Conservation (phyloP, 2,329 filamentous ascomycete species). For the Cercospora sp. region DNA sequence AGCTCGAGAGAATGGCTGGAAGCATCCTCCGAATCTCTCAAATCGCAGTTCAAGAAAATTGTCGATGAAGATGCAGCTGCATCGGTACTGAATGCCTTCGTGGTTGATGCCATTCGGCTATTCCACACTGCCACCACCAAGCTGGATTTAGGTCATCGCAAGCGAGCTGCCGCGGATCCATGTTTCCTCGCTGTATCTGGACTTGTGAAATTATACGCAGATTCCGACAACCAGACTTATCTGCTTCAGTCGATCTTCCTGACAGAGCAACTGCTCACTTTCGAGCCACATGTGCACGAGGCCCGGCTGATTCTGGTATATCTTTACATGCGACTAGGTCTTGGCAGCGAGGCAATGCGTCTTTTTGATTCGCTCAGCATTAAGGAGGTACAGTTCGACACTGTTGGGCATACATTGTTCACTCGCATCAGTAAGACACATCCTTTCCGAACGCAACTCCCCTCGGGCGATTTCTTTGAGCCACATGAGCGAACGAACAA, state of each 20-base stretch:
- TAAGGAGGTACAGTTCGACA: constrained; percentile 42
- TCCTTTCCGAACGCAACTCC: constrained; percentile 30
- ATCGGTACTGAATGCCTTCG: constrained; percentile 28
- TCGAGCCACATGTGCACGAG: constrained; percentile 36
- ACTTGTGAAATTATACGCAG: constrained; percentile 32
- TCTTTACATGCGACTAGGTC: constrained; percentile 38
- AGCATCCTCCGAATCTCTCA: constrained; percentile 28
- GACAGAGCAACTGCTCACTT: constrained; percentile 32
- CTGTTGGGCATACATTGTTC: constrained; percentile 38
- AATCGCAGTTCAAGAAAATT: constrained; percentile 28
- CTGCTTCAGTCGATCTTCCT: constrained; percentile 37
- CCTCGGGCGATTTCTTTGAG: constrained; percentile 28
- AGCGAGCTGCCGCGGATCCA: constrained; percentile 30
- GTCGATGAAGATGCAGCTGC: constrained; percentile 14
- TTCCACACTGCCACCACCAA: constrained; percentile 28
- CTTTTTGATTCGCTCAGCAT: constrained; percentile 37
- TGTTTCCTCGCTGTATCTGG: constrained; percentile 39
- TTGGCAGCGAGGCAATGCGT: constrained; percentile 36
- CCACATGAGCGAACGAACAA: constrained; percentile 33
- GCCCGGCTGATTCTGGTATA: constrained; percentile 39
- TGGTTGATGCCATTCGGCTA: constrained; percentile 30
- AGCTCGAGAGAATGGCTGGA: constrained; percentile 27
- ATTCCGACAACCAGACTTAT: constrained; percentile 21
- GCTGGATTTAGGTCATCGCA: constrained; percentile 21
- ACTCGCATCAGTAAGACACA: constrained; percentile 37